Conservation (phyloP, 192 early-diverging fungal species). For the Coemansia biformis region DNA sequence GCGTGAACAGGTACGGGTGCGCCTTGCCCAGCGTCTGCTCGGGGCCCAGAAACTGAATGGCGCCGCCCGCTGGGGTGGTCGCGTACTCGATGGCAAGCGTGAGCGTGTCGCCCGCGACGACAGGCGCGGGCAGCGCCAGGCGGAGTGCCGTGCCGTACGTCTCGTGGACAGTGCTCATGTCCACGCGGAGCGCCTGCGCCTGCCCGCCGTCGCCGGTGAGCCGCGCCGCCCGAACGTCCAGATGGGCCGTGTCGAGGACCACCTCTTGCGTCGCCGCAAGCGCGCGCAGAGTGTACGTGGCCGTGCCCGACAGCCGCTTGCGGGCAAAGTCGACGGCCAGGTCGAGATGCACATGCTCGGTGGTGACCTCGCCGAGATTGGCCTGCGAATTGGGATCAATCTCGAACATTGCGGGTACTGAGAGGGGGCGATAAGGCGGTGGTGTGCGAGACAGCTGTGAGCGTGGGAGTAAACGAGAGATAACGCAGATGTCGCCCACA, state of each 20-base stretch:
- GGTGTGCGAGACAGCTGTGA: too few relatives aligned
- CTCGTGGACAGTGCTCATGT: constrained; percentile 50
- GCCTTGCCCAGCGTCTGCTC: constrained; percentile 91
- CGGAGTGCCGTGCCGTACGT: constrained; percentile 70
- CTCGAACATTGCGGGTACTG: constrained; percentile 38
- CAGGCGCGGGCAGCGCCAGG: constrained; percentile 52
- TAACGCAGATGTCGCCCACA: too few relatives aligned
- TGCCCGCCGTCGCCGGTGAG: constrained; percentile 6
- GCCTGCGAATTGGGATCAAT: constrained; percentile 81
- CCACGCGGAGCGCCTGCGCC: constrained; percentile 9
- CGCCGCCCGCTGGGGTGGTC: constrained; percentile 78
- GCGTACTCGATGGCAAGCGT: constrained; percentile 66
- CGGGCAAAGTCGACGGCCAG: constrained; percentile 71
- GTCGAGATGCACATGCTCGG: constrained; percentile 71
- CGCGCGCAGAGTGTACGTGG: constrained; percentile 56
- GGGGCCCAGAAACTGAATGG: constrained; percentile 86
- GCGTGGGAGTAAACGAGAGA: background rate
- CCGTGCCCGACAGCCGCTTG: constrained; percentile 63
- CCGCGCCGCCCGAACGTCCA: constrained; percentile 9
- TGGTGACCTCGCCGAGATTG: constrained; percentile 68
- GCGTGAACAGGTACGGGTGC: constrained; percentile 94
- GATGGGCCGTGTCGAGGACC: constrained; percentile 65
- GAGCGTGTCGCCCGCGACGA: constrained; percentile 49
- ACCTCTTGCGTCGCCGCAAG: constrained; percentile 54
- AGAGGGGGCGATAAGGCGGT: too few relatives aligned